These are phyloP conservation scores for Penicillium roqueforti DNA, from an alignment of 495 filamentous ascomycete species.

Conservation along the genomic window DNA sequence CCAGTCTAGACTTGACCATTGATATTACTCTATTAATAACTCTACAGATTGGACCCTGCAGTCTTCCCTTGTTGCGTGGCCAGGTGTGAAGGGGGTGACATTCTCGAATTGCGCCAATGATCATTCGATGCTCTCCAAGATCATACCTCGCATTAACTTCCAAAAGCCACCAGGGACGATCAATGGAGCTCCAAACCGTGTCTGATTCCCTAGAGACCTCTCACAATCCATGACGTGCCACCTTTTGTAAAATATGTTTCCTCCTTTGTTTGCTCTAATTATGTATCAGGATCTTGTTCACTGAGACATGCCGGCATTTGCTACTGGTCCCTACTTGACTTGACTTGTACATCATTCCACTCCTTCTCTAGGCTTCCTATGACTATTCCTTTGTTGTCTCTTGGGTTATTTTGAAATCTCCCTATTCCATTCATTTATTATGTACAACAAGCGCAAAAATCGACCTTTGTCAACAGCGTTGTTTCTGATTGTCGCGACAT, in stretches of 20 bases:
- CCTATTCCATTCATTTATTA: conserved; percentile 21
- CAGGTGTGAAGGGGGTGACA: neutral
- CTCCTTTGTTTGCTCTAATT: neutral
- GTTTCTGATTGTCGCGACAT: conserved; percentile 17
- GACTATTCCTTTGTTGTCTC: neutral
- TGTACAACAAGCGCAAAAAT: conserved; percentile 29
- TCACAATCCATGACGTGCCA: conserved; percentile 3
- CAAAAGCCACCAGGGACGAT: neutral
- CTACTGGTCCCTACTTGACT: neutral
- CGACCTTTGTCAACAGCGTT: conserved; percentile 17
- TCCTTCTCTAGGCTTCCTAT: neutral
- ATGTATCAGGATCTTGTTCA: neutral
- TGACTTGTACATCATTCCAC: neutral
- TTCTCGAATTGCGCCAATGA: conserved; percentile 1
- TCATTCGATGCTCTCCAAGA: neutral
- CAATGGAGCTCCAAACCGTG: neutral
- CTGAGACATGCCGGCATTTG: neutral
- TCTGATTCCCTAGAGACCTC: neutral
- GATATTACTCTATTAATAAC: neutral
- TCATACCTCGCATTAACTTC: neutral
- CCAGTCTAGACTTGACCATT: conserved; percentile 1
- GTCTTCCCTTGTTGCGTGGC: neutral
- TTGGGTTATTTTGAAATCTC: neutral
- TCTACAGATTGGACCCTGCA: neutral
- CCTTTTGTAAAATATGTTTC: conserved; percentile 1